Base-by-base conservation (phyloP, 225 moss, liverwort and hornwort genomes). In the Lunularia cruciata region DNA sequence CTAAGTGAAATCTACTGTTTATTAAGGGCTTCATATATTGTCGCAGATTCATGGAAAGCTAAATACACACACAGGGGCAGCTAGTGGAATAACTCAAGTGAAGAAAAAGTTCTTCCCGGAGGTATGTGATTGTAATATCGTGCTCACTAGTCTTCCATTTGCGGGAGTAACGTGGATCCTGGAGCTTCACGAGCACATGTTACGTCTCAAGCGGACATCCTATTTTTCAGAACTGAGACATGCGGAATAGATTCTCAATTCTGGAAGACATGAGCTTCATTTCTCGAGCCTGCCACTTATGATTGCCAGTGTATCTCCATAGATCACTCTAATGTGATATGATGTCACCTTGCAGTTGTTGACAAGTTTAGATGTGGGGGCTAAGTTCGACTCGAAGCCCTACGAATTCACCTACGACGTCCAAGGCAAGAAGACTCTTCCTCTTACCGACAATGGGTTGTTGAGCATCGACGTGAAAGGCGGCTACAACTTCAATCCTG, bases 331-430 rank as follows among this genome's bases (percentile, higher is more conserved):
- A n/a, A n/a, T n/a, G n/a, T n/a, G n/a, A n/a, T n/a, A n/a, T n/a
- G n/a, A n/a, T n/a, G 68, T 68, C 13, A n/a, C 14, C 27, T 19
- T 81, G 81, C 86, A 91, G 91, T 75, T 91, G 75, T 78, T 90
- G 78, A 92, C 96, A 69, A 82, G 85, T 83, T 72, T 95, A 80
- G 92, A 92, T 77, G 69, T 96, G 65, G 96, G 92, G 58, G 90
- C 92, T 13, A 92, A 76, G 83, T 90, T 96, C 68, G 89, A 96
- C 73, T 96, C 96, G n/a, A 84, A 92, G 81, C 75, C 87, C 57
- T 87, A 82, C 56, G 90, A 92, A 79, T 80, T 96, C 56, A 92
- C 90, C 6, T 96, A 96, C 49, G 96, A 92, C 64, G 8, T 92
- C 11, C 96, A 83, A 84, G 96, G 90, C 69, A 96, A 96, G 86